These are phyloP conservation scores for Pleurotus tuber-regium DNA, from an alignment of 768 basidiomycete genomes.

Conservation along the genomic window DNA sequence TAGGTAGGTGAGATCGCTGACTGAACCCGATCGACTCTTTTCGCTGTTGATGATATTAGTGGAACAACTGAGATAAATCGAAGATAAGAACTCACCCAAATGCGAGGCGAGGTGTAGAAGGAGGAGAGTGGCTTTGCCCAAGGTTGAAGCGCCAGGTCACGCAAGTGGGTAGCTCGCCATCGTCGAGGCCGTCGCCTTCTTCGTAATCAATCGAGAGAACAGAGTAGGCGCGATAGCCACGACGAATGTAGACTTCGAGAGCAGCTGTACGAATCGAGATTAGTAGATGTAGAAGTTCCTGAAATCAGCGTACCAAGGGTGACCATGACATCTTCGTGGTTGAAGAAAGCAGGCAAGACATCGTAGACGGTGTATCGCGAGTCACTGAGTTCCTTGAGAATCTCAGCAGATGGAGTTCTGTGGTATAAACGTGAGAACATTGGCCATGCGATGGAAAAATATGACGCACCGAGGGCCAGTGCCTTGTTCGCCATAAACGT, in stretches of 20 bases:
- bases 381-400: conserved; percentile 91
- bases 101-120: conserved; percentile 72
- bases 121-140: conserved; percentile 83
- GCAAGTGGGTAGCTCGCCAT: conserved; percentile 76
- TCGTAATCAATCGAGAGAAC: conserved; percentile 93
- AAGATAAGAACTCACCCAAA: conserved; percentile 35
- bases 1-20: conserved; percentile 93
- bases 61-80: background rate
- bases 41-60: conserved; percentile 35
- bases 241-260: conserved; percentile 93
- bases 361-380: conserved; percentile 97
- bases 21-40: conserved; percentile 81
- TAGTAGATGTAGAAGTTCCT: background rate
- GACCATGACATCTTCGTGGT: conserved; percentile 80
- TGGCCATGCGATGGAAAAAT: background rate
- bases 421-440: conserved; percentile 15
- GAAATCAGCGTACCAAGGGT: conserved; percentile 60
- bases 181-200: conserved; percentile 82
- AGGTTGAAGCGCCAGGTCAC: conserved; percentile 97
- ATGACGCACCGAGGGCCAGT: conserved; percentile 50
- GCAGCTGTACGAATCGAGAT: conserved; percentile 56
- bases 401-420: conserved; percentile 81
- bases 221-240: conserved; percentile 93
- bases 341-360: conserved; percentile 95
- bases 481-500: conserved; percentile 86